These are phyloP conservation scores for Magnolia officinalis DNA, from an alignment of 164 flowering plant genomes.

Conservation along the genomic window DNA sequence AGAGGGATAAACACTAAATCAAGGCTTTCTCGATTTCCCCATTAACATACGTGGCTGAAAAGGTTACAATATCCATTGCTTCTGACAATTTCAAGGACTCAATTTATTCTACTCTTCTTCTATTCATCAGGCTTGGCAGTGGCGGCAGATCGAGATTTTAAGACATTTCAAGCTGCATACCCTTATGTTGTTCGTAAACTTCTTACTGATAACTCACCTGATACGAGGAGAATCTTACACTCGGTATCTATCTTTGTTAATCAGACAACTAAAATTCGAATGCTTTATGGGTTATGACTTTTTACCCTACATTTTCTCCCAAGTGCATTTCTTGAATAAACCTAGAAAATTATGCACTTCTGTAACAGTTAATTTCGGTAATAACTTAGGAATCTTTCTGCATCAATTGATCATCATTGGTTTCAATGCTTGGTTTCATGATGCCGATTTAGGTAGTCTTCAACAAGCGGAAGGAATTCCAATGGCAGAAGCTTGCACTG, in stretches of 20 bases:
- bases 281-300: not conserved
- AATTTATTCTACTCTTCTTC: not conserved
- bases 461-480: slow-evolving; percentile 70
- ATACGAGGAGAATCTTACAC: slow-evolving; percentile 67
- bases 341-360: not conserved
- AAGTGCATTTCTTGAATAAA: not conserved
- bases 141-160: slow-evolving; percentile 77
- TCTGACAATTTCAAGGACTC: not conserved
- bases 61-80: not conserved
- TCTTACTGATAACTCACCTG: slow-evolving; percentile 79
- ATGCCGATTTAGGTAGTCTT: slow-evolving; percentile 57
- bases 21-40: not conserved
- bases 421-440: not conserved
- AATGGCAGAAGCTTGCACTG: slow-evolving; percentile 72
- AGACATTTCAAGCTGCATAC: slow-evolving; percentile 93
- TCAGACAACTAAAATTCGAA: not conserved
- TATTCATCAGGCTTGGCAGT: slow-evolving; percentile 70
- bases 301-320: not conserved
- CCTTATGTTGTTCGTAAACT: slow-evolving; percentile 89
- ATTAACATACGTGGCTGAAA: not conserved
- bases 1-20: not conserved
- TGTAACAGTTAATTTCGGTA: not conserved
- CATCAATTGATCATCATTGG: not conserved
- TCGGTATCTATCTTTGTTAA: slow-evolving; percentile 44
- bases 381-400: not conserved